phyloP scores from a whole-genome alignment of 192 early-diverging fungal genomes.

The Rhizophagus sp. region DNA sequence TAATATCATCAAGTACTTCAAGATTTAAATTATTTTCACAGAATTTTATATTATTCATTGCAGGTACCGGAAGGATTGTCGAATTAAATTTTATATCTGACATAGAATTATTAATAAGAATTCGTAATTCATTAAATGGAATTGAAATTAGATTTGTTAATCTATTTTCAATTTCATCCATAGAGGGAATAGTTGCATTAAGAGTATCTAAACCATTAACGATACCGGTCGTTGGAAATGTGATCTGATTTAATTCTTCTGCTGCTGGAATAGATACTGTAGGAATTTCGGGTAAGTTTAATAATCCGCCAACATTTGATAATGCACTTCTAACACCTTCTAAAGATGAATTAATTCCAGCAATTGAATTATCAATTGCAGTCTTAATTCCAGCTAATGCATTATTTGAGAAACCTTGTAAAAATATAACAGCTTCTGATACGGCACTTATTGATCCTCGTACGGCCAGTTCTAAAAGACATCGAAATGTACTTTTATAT shows the following conservation, averaged over 20 bases:
- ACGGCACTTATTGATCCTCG: conserved; percentile 2
- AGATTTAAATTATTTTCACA: conserved; percentile 15
- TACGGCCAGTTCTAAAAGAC: conserved; percentile 21
- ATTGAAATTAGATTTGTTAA: conserved; percentile 12
- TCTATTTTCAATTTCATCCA: conserved; percentile 13
- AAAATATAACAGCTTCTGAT: neutral
- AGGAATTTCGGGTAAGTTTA: neutral
- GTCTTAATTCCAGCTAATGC: neutral
- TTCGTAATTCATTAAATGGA: conserved; percentile 23
- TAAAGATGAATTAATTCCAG: neutral
- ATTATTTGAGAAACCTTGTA: neutral
- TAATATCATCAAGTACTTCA: conserved; percentile 11
- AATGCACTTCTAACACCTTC: neutral
- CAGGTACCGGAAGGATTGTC: neutral
- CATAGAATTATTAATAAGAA: neutral
- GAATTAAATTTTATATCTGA: conserved; percentile 13
- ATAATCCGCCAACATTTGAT: neutral
- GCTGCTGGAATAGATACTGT: neutral
- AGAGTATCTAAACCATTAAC: neutral
- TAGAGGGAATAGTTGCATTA: conserved; percentile 5
- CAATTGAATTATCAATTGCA: neutral
- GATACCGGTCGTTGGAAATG: neutral
- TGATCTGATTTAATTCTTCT: neutral
- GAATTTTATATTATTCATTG: conserved; percentile 12
- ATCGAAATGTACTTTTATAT: conserved; percentile 15